Conservation (phyloP, 805 yeast genomes). For the Ogataea allantospora region DNA sequence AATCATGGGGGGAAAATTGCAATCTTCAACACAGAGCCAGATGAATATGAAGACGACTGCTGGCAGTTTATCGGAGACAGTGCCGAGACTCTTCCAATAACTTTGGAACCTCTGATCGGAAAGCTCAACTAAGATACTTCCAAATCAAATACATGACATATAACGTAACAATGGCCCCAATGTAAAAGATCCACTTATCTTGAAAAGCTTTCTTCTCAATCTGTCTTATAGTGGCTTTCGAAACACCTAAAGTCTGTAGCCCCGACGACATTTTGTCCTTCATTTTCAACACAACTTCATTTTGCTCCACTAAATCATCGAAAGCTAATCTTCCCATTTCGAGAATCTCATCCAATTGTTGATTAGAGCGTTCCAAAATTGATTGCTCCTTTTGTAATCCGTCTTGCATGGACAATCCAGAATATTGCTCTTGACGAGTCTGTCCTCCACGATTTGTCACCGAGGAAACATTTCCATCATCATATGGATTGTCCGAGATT, state of each 20-base stretch:
- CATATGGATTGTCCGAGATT: slow-evolving; percentile 50
- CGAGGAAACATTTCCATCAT: slow-evolving; percentile 24
- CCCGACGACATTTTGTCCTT: slow-evolving; percentile 64
- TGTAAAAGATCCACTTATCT: slow-evolving; percentile 85
- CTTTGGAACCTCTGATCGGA: slow-evolving; percentile 50
- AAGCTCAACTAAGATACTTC: slow-evolving; percentile 54
- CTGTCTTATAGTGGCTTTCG: slow-evolving; percentile 75
- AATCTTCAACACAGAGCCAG: slow-evolving; percentile 70
- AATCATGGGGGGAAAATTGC: slow-evolving; percentile 80
- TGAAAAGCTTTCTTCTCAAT: slow-evolving; percentile 80
- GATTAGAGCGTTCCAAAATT: slow-evolving; percentile 64
- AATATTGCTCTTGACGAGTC: slow-evolving; percentile 27
- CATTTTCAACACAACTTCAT: slow-evolving; percentile 62
- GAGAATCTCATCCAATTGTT: slow-evolving; percentile 82
- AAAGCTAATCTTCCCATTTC: slow-evolving; percentile 87
- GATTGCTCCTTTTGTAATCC: slow-evolving; percentile 71
- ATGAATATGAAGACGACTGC: slow-evolving; percentile 35
- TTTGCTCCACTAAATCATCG: slow-evolving; percentile 84
- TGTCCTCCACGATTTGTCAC: slow-evolving; percentile 22
- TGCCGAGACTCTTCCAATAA: slow-evolving; percentile 63
- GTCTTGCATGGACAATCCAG: slow-evolving; percentile 43
- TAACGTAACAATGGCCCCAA: slow-evolving; percentile 61
- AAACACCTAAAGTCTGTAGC: slow-evolving; percentile 80
- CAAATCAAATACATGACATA: slow-evolving; percentile 65
- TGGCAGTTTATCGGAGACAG: slow-evolving; percentile 87